phyloP scores from a whole-genome alignment of 208 protist species.

The Crithidia brevicula region DNA sequence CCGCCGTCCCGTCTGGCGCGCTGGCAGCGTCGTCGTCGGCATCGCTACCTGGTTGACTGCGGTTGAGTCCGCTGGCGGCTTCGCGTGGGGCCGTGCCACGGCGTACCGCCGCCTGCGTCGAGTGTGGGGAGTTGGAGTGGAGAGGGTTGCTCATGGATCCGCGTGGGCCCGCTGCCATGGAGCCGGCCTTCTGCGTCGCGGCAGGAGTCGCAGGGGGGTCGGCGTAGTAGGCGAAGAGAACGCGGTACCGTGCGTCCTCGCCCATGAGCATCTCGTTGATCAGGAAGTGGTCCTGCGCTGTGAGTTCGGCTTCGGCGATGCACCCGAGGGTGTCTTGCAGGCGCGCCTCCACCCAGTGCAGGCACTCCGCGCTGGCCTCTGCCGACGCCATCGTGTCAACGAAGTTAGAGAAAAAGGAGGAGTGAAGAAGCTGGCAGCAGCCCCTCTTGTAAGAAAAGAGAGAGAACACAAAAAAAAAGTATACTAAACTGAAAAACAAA shows the following conservation, averaged over 20 bases:
- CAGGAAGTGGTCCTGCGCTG: conserved; percentile 47
- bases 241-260: conserved; percentile 62
- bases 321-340: conserved; percentile 69
- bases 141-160: background rate
- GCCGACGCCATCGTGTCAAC: conserved; percentile 23
- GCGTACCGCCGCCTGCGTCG: background rate
- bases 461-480: no score
- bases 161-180: background rate
- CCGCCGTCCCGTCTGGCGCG: background rate
- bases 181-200: background rate
- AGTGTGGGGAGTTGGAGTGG: background rate
- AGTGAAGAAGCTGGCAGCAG: background rate
- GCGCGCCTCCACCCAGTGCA: conserved; percentile 71
- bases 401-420: background rate
- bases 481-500: no score
- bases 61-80: conserved; percentile 16
- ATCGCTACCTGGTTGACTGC: conserved; percentile 23
- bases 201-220: conserved; percentile 6
- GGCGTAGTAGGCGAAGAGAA: conserved; percentile 81
- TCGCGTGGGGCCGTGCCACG: conserved; percentile 8
- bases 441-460: background rate
- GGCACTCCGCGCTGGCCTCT: conserved; percentile 85
- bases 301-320: conserved; percentile 44
- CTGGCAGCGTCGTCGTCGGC: conserved; percentile 10
- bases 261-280: conserved; percentile 89